These are phyloP conservation scores for Lactarius vividus DNA, from an alignment of 768 basidiomycete genomes.

Conservation along the genomic window DNA sequence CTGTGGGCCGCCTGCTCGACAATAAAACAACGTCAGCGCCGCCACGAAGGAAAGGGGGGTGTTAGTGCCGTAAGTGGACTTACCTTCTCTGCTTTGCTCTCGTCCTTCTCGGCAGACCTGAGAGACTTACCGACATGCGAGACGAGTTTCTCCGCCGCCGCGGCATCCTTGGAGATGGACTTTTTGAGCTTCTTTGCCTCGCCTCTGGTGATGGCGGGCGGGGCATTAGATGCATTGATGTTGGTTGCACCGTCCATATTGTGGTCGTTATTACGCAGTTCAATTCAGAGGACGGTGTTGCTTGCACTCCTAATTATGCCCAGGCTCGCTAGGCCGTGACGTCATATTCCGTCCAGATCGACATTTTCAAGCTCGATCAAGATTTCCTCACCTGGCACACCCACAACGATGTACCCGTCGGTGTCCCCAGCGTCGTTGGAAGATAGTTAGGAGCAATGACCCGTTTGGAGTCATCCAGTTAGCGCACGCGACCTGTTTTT, in stretches of 20 bases:
- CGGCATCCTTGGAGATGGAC: constrained; percentile 47
- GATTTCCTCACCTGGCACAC: not conserved
- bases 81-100: constrained; percentile 51
- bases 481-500: too few species aligned
- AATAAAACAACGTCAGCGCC: not conserved
- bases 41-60: not conserved
- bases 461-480: too few species aligned
- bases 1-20: constrained; percentile 42
- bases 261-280: not conserved
- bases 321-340: not conserved
- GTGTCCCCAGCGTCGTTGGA: too few species aligned
- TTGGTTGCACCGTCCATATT: constrained; percentile 9
- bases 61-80: constrained; percentile 12
- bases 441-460: too few species aligned
- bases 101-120: constrained; percentile 52
- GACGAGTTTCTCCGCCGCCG: constrained; percentile 39
- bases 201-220: not conserved
- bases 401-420: too few species aligned
- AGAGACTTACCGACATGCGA: constrained; percentile 39
- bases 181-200: constrained; percentile 42
- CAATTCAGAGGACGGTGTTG: not conserved
- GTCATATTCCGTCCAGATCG: not conserved
- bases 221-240: constrained; percentile 15
- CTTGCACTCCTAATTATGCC: not conserved
- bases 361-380: not conserved